Evolutionary conservation across 78 protist genomes (phyloP), one percentile per base, ranked within the genome.

Genomic region (Dictyostelium citrinum): DNA sequence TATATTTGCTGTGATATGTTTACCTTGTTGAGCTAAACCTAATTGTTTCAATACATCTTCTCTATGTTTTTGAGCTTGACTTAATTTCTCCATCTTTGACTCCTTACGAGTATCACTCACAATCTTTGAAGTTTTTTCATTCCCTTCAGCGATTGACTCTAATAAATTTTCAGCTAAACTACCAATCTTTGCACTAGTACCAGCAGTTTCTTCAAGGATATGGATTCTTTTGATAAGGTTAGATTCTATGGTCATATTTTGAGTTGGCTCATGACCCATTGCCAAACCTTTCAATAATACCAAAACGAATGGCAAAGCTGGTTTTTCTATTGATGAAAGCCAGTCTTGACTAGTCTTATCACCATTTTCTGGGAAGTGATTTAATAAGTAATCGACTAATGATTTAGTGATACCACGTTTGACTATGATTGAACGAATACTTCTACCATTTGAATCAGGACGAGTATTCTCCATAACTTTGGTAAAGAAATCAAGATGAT

Each of bases 291-390:
- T 46, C 7, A 97, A 93, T 31, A 86, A 35, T 14, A 84, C 91
- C 60, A 97, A 84, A 10, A 88, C 96, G 31, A 29, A 35, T 55
- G 98, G 98, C 3, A 97, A 84, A 55, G 95, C 90, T 0, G 96
- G 97, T 27, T 29, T 39, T 2, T 70, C 83, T 5, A 97, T 82
- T 35, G 92, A 91, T 1, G 24, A 84, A 9, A 58, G 46, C 98
- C 98, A 97, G 31, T 81, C 76, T 70, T 27, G 20, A 9, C 41
- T 9, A 29, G 80, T 20, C 7, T 80, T 60, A 20, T 81, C 84
- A 29, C 61, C 51, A 41, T 58, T 61, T 6, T 70, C 91, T 35
- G 93, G 82, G 64, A 72, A 74, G 43, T 70, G 45, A 3, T 11
- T 41, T 37, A 35, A 46, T 17, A 77, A 7, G 5, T 75, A 60